Evolutionary conservation across 139 green algal species (phyloP), one percentile per base, ranked within the genome.

Genomic region (Volvox africanus): DNA sequence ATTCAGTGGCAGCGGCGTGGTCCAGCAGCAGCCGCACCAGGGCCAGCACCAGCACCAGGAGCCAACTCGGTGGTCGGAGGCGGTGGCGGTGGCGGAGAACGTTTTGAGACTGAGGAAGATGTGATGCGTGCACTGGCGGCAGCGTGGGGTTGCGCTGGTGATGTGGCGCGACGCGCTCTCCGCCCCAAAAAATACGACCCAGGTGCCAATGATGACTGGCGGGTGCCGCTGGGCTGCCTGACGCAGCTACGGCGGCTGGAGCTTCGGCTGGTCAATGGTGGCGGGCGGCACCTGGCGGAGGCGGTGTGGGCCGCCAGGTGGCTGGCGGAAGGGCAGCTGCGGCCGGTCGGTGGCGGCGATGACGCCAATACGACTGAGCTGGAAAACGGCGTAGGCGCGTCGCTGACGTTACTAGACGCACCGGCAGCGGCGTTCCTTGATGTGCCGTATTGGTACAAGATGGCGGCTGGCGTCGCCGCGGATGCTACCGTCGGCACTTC

Each of bases 261-360:
- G 6, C 22, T 89, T 33, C 35, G 83, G n/a, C 83, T 89, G 28
- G 24, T 67, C 24, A 68, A 81, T 68, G 83, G 83, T 68, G 83
- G 83, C 67, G 83, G 83, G 0, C 1, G 67, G 36, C 83, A 89
- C 83, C 83, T 89, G 83, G 83, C 83, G 83, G 83, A 73, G 68
- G 83, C 67, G 26, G 0, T 80, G 83, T 35, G 77, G 12, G 26
- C 12, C 13, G 83, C 83, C 30, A 5, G 0, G 20, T 80, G 67
- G 83, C 67, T 80, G n/a, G 19, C 82, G 61, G 12, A 26, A 22
- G 2, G 61, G 61, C 61, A 68, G 12, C 30, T 55, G 61, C 26
- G 81, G 16, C 61, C 26, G 9, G 32, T 21, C 61, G 36, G 82
- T 1, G n/a, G 30, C 55, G 61, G 19, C 30, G 32, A 62, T 55